These are phyloP conservation scores for Iberis pinnata DNA, from an alignment of 345 rosid genomes.

Conservation along the genomic window DNA sequence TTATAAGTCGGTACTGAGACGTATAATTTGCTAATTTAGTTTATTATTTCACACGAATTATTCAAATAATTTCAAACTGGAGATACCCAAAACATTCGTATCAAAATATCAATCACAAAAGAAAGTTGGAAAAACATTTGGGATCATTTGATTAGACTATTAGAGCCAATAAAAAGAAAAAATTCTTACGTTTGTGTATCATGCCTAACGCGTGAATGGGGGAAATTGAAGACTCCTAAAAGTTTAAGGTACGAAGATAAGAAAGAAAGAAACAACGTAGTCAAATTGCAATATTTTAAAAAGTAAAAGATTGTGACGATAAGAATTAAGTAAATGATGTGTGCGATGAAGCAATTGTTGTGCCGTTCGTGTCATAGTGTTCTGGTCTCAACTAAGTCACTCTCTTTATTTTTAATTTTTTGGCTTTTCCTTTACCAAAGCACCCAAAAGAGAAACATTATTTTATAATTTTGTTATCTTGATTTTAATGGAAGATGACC, in stretches of 20 bases:
- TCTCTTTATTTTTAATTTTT: not conserved
- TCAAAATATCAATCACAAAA: not conserved
- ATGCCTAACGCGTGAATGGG: too few species aligned
- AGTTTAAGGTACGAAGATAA: too few species aligned
- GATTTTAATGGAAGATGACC: not conserved
- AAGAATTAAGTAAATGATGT: not conserved
- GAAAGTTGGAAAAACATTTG: too few species aligned
- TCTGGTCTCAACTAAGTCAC: conserved; percentile 16
- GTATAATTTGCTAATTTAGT: not conserved
- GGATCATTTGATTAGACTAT: too few species aligned
- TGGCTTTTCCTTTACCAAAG: conserved; percentile 21
- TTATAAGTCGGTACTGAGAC: not conserved
- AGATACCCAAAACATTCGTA: not conserved
- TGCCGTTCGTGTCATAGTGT: conserved; percentile 30
- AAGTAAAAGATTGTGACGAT: too few species aligned
- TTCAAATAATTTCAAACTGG: not conserved
- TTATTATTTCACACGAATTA: not conserved
- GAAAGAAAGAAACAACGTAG: too few species aligned
- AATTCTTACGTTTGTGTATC: too few species aligned
- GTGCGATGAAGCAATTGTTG: not conserved
- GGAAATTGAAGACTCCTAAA: too few species aligned
- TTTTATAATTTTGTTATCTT: conserved; percentile 24
- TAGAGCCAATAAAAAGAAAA: too few species aligned
- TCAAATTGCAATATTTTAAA: too few species aligned
- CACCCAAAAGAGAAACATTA: conserved; percentile 20